These are phyloP conservation scores for Metschnikowia sp. DNA, from an alignment of 805 yeast species.

Conservation along the genomic window DNA sequence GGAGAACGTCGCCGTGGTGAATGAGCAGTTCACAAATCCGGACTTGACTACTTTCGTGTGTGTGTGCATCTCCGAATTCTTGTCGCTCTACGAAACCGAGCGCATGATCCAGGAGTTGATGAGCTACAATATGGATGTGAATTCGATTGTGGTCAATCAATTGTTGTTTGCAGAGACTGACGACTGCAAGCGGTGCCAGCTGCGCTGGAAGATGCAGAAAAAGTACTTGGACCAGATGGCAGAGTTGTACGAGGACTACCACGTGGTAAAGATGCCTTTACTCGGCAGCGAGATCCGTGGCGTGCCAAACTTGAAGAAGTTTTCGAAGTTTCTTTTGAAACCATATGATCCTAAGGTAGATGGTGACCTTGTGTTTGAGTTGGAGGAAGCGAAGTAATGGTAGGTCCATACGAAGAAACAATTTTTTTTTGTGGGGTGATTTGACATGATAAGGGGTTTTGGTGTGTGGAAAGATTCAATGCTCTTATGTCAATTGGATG, in stretches of 20 bases:
- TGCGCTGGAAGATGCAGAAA: conserved; percentile 94
- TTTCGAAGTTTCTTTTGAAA: conserved; percentile 73
- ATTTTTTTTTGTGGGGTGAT: no score
- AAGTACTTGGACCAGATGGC: conserved; percentile 93
- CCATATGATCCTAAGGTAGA: conserved; percentile 74
- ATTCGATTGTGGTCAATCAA: conserved; percentile 94
- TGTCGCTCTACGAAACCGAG: conserved; percentile 95
- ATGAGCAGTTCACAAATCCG: conserved; percentile 92
- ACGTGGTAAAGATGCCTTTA: conserved; percentile 91
- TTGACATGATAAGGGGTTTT: no score
- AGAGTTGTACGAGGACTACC: conserved; percentile 96
- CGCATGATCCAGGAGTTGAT: conserved; percentile 95
- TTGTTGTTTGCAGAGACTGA: conserved; percentile 80
- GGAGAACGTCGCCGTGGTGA: conserved; percentile 78
- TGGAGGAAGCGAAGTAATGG: conserved; percentile 44
- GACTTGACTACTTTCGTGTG: conserved; percentile 94
- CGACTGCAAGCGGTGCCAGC: conserved; percentile 84
- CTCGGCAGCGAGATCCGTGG: conserved; percentile 96
- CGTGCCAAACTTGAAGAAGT: conserved; percentile 73
- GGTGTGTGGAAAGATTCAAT: no score
- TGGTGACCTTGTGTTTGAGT: conserved; percentile 48
- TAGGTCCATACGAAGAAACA: background rate
- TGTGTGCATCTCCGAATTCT: conserved; percentile 95
- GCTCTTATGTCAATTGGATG: no score
- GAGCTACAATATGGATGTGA: conserved; percentile 93